Base-by-base conservation (phyloP, 2,329 filamentous ascomycete species). In the Arthrobotrys pseudoclavata region DNA sequence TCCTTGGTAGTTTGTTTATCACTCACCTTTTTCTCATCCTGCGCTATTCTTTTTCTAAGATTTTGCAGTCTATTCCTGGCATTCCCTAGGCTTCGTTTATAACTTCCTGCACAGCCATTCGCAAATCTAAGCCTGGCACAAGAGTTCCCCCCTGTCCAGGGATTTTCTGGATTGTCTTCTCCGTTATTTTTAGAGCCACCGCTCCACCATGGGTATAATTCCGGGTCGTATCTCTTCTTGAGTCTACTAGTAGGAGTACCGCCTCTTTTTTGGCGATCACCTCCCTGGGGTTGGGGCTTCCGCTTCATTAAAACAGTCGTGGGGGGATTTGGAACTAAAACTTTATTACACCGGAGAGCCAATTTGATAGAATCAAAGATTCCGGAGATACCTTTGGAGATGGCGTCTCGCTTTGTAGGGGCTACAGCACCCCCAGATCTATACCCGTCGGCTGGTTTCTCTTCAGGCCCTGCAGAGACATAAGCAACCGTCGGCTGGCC, bases 191-290 rank as follows among this genome's bases (percentile, higher is more conserved):
- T 20, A 9, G 55, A 60, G 5, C 55, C 18, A 12, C 55, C 55
- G 12, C 55, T 60, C 55, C 55, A 60, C 24, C 26, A 60, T 40
- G 55, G 55, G 55, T 24, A 60, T 29, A 10, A 4, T 24, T 24
- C 10, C 4, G 12, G 9, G 9, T 60, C 34, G n/a, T 24, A 60
- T 26, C 55, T 40, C 22, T 60, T 60, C 18, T 42, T 60, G 1
- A 60, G 29, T 31, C 31, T 53, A 26, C n/a, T 20, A 13, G 15
- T 20, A 4, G 50, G n/a, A n/a, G n/a, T n/a, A 47, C 5, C 4
- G 42, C 18, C 18, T 20, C n/a, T 2, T 47, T 3, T 2, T 18
- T 13, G 12, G n/a, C n/a, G n/a, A n/a, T 9, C 15, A 45, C 20
- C 18, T 3, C 2, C 5, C 18, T 31, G 12, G 31, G 15, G 10